Conservation (phyloP, 2,329 filamentous ascomycete species). For the Penicillium sp. region DNA sequence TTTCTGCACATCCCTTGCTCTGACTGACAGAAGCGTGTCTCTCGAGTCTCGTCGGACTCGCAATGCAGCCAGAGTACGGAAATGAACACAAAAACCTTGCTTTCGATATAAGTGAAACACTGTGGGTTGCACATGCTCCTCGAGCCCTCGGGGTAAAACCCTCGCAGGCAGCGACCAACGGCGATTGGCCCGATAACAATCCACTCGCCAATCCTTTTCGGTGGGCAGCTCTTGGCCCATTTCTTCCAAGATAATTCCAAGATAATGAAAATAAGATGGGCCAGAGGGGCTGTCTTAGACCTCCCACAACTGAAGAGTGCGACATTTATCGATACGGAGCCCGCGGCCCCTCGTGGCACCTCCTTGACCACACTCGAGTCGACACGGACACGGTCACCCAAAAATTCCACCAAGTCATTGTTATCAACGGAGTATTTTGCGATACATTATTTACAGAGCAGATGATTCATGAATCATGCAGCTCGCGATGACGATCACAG, state of each 20-base stretch:
- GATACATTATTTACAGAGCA: background rate
- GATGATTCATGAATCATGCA: background rate
- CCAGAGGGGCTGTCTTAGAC: background rate
- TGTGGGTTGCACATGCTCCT: background rate
- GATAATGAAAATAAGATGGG: background rate
- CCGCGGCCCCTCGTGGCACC: background rate
- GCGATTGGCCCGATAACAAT: conserved; percentile 12
- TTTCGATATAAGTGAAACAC: background rate
- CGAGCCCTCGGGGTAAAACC: background rate
- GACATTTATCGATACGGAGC: background rate
- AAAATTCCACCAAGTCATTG: background rate
- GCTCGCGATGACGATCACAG: background rate
- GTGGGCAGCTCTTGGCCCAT: conserved; percentile 1
- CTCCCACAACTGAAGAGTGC: background rate
- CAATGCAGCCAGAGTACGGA: background rate
- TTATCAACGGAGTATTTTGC: background rate
- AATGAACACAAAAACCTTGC: background rate
- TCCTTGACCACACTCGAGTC: background rate
- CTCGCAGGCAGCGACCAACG: background rate
- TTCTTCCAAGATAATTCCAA: background rate
- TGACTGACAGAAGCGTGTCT: background rate
- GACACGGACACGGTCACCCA: background rate
- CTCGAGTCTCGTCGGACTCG: background rate
- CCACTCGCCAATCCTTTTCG: background rate
- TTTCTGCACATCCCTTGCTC: background rate